Conservation (phyloP, 177 flowering plant genomes). For the Tripterygium wilfordii region DNA sequence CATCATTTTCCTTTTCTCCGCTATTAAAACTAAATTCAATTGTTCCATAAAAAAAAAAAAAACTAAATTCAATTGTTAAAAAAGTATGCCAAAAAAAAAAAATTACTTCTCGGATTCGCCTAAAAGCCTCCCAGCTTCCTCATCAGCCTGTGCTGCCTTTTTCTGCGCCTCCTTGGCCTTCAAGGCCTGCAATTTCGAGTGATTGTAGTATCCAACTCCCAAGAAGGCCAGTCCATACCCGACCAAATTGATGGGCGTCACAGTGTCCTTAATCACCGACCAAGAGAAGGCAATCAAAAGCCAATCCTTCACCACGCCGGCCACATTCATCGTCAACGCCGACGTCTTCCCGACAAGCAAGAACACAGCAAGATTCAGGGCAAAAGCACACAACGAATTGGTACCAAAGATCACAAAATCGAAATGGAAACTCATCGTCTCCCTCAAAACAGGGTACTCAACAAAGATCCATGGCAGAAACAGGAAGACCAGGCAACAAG, state of each 20-base stretch:
- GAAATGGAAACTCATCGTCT: constrained; percentile 31
- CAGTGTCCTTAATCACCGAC: constrained; percentile 77
- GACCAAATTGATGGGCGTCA: constrained; percentile 54
- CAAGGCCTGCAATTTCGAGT: constrained; percentile 56
- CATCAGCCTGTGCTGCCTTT: constrained; percentile 42
- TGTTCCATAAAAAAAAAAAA: too few species aligned
- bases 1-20: too few species aligned
- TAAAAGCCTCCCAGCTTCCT: constrained; percentile 45
- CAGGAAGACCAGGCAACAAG: constrained; percentile 54
- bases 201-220: constrained; percentile 69
- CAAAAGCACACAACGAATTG: constrained; percentile 64
- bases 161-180: constrained; percentile 73
- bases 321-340: constrained; percentile 76
- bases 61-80: too few species aligned
- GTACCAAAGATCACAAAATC: constrained; percentile 60
- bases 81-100: too few species aligned
- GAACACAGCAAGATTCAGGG: constrained; percentile 66
- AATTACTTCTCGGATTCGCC: too few species aligned
- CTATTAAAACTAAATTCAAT: too few species aligned
- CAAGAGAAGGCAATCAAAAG: constrained; percentile 74
- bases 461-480: constrained; percentile 56
- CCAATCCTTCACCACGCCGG: constrained; percentile 81
- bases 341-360: constrained; percentile 72
- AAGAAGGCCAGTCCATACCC: constrained; percentile 67
- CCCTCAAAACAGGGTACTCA: constrained; percentile 42